Conservation (phyloP, 768 basidiomycete species). For the Auricularia sp. region DNA sequence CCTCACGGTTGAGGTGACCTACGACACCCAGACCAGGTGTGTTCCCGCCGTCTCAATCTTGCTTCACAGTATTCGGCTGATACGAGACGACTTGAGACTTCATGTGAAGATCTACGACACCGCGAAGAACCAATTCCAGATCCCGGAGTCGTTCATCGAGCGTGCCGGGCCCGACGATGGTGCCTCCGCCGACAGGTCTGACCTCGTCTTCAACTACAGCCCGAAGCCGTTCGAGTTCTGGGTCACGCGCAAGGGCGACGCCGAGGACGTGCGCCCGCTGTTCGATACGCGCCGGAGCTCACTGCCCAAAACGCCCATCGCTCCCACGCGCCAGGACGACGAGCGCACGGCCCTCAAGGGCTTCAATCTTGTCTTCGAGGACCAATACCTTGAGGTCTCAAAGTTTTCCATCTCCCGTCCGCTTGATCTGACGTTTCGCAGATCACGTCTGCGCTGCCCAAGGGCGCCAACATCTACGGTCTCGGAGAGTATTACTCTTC, state of each 20-base stretch:
- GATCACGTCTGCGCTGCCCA: conserved; percentile 12
- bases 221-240: conserved; percentile 64
- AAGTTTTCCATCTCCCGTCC: neutral
- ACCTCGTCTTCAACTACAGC: conserved; percentile 61
- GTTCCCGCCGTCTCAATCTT: neutral
- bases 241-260: conserved; percentile 59
- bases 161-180: neutral
- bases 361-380: conserved; percentile 20
- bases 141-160: conserved; percentile 39
- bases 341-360: conserved; percentile 8
- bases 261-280: conserved; percentile 36
- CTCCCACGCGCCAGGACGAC: conserved; percentile 28
- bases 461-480: conserved; percentile 22
- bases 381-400: conserved; percentile 19
- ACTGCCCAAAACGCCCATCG: conserved; percentile 48
- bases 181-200: conserved; percentile 24
- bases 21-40: conserved; percentile 32
- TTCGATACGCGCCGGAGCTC: conserved; percentile 63
- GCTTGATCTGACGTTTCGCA: neutral
- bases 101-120: conserved; percentile 62
- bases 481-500: conserved; percentile 15
- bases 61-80: neutral
- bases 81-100: conserved; percentile 28
- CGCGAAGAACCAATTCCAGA: conserved; percentile 49
- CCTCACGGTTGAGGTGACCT: conserved; percentile 41